Evolutionary conservation across 192 early-diverging fungal genomes (phyloP).

Genomic region (Helicostylum pulchrum): DNA sequence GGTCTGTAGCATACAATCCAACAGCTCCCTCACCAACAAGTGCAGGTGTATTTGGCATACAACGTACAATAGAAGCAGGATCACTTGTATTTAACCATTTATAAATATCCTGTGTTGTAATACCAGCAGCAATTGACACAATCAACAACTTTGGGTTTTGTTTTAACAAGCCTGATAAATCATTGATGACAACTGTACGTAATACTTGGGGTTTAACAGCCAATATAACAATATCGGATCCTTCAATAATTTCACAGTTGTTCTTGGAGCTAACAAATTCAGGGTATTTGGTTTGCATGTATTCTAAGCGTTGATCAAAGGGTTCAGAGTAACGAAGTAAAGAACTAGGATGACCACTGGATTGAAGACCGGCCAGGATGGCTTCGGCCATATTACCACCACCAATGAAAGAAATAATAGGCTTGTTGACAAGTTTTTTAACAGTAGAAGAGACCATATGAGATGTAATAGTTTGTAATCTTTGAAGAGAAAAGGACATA

Average conservation of each 20-base stretch:
- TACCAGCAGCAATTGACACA: conserved; percentile 89
- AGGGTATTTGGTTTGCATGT: conserved; percentile 61
- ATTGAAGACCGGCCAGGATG: conserved; percentile 84
- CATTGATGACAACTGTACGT: conserved; percentile 58
- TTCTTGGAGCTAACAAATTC: conserved; percentile 56
- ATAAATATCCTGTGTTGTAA: conserved; percentile 67
- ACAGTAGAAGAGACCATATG: conserved; percentile 15
- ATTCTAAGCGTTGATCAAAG: conserved; percentile 56
- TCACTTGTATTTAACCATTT: conserved; percentile 58
- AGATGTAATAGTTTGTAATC: conserved; percentile 15
- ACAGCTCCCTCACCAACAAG: conserved; percentile 84
- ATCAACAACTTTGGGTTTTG: conserved; percentile 61
- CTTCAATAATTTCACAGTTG: conserved; percentile 60
- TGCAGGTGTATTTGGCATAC: conserved; percentile 97
- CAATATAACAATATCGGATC: conserved; percentile 75
- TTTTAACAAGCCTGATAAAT: conserved; percentile 43
- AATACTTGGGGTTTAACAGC: conserved; percentile 94
- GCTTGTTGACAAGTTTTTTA: background rate
- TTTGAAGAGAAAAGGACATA: conserved; percentile 9
- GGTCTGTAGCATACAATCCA: conserved; percentile 70
- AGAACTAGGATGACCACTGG: conserved; percentile 63
- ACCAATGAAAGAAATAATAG: conserved; percentile 70
- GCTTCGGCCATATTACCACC: conserved; percentile 96
- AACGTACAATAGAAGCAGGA: conserved; percentile 60
- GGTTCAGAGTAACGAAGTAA: conserved; percentile 84